phyloP scores from a whole-genome alignment of 164 flowering plant species.

The Stephania yunnanensis region DNA sequence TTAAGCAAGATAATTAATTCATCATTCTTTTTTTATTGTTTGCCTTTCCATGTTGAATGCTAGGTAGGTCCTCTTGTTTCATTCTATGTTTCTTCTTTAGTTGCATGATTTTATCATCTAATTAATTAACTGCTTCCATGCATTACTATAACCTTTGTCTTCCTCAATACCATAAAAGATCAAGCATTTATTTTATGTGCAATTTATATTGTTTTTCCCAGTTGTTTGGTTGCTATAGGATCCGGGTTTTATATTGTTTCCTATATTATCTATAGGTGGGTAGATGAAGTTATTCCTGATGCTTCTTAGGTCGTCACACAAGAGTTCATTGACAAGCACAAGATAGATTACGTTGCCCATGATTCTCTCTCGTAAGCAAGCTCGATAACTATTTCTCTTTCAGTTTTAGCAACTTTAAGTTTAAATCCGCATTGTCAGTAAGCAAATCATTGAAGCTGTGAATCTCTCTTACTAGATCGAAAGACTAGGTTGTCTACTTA shows the following conservation, averaged over 20 bases:
- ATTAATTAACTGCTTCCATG: background rate
- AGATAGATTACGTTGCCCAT: conserved; percentile 90
- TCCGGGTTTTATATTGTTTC: background rate
- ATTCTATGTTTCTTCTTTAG: background rate
- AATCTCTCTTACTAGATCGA: no score
- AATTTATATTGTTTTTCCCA: background rate
- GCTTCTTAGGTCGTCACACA: conserved; percentile 88
- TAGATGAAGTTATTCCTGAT: conserved; percentile 97
- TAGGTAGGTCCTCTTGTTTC: background rate
- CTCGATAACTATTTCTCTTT: conserved; percentile 10
- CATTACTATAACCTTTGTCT: background rate
- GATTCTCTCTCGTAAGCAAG: conserved; percentile 99
- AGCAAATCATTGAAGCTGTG: no score
- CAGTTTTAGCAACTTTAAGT: conserved; percentile 1
- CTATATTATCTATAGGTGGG: conserved; percentile 60
- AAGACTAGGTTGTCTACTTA: no score
- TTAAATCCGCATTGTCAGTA: background rate
- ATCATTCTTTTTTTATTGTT: background rate
- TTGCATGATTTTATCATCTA: background rate
- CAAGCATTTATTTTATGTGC: background rate
- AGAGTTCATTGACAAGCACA: conserved; percentile 86
- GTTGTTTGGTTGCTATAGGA: background rate
- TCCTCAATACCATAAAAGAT: background rate
- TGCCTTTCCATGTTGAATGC: background rate
- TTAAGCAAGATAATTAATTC: background rate